Base-by-base conservation (phyloP, 2,329 filamentous ascomycete genomes). In the Stachybotrys chlorohalonatus region DNA sequence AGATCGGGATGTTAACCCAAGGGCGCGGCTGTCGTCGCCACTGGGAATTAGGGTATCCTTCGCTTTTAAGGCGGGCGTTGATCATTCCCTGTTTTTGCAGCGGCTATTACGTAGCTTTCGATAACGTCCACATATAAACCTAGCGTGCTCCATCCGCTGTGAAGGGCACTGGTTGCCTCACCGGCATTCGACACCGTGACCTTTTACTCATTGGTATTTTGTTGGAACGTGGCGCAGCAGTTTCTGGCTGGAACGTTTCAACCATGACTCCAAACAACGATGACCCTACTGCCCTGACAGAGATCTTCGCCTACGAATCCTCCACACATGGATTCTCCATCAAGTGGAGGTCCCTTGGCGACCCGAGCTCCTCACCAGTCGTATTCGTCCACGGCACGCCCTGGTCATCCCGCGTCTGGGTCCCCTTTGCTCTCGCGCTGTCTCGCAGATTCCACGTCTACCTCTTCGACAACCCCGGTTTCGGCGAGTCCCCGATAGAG, bases 331-430 rank as follows among this genome's bases (percentile, higher is more conserved):
- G 53, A 11, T 69, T 63, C 47, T 52, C 55, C 31, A 63, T 71
- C 32, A 64, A 58, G 55, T 73, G 67, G 66, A 66, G 59, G 1
- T 66, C 66, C 0, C 48, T 76, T 0, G 72, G 72, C 7, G 39
- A 63, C 4, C n/a, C 57, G 4, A 39, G 49, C 1, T 54, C 52
- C 0, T 69, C 66, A 16, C 70, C 72, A 0, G 54, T 75, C 0
- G 59, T 77, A 11, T 75, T 77, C 45, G 61, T 77, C 8, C 75
- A 77, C 55, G 75, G 75, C 53, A 78, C 75, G 0, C 75, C 75
- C 0, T 77, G 74, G 74, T 75, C 73, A 2, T 75, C 72, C 1
- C 59, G 55, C 0, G 65, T 76, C 8, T 77, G 73, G 71, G 50
- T 56, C 0, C 62, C 64, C 1, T 66, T 71, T 16, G 72, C 70